These are phyloP conservation scores for Mycosphaerella sp. DNA, from an alignment of 2,329 filamentous ascomycete genomes.

Conservation along the genomic window DNA sequence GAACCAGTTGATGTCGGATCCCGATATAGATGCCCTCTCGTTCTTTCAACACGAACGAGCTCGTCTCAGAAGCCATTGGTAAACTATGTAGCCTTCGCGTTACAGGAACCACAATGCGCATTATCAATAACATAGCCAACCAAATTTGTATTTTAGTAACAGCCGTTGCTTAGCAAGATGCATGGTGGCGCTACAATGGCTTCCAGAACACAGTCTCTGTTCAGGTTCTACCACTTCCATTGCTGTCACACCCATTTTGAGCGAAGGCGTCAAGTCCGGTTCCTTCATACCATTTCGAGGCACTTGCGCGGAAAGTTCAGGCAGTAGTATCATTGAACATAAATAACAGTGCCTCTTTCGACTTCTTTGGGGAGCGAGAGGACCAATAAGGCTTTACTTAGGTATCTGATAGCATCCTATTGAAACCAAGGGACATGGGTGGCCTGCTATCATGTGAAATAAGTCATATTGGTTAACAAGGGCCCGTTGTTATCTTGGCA, in stretches of 20 bases:
- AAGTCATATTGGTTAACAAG: too few relatives aligned
- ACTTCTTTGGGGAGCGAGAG: too few relatives aligned
- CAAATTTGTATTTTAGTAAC: not conserved
- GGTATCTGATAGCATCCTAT: too few relatives aligned
- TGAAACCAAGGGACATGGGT: too few relatives aligned
- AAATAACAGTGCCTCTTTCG: too few relatives aligned
- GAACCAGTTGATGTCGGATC: too few relatives aligned
- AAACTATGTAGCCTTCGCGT: not conserved
- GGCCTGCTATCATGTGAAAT: too few relatives aligned
- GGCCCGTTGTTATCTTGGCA: too few relatives aligned
- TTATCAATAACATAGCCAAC: not conserved
- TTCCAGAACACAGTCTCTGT: not conserved
- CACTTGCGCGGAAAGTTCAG: not conserved
- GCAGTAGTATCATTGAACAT: not conserved
- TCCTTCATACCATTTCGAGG: not conserved
- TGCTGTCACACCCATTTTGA: not conserved
- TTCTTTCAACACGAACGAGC: too few relatives aligned
- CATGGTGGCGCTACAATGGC: not conserved
- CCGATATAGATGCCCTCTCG: too few relatives aligned
- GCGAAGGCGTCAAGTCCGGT: too few relatives aligned
- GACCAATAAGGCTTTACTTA: too few relatives aligned
- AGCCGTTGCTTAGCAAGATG: not conserved
- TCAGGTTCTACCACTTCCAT: not conserved
- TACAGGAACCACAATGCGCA: not conserved
- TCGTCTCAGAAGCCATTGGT: not conserved